Evolutionary conservation across 75 land plant genomes (phyloP), one percentile per base, ranked within the genome.

Genomic region (Larix kaempferi): DNA sequence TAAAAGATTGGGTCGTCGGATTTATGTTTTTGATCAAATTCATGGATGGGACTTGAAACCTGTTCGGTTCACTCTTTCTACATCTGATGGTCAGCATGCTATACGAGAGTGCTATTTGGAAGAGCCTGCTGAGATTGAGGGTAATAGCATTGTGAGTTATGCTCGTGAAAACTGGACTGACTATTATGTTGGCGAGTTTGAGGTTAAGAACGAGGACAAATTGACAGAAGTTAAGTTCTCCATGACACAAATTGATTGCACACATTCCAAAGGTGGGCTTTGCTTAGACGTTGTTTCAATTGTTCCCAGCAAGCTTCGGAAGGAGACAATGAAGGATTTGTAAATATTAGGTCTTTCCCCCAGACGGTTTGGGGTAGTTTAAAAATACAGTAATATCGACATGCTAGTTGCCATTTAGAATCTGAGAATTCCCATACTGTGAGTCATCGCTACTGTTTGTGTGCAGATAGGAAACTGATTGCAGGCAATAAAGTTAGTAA

Each of bases 1-100:
- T n/a, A 89, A 77, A 59, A 80, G 91, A 77, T 86, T 88, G 25
- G 90, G 92, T 13, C 85, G 94, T 14, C 89, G 94, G 6, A 73
- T 89, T 33, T 84, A 80, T 55, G 84, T 66, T 52, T 84, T 78
- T 74, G 91, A 89, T 14, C 88, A 88, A 29, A 80, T 84, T 22
- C 93, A 91, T 80, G 94, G 93, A 12, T 92, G 93, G 94, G 88
- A 84, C 76, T 76, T 84, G 80, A 90, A 90, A 74, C 94, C 94
- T 35, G 94, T 90, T 23, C 71, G 78, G 12, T 92, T 92, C 76
- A 80, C 78, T 73, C 73, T 92, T 12, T 82, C 93, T 41, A 90
- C 94, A 49, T 86, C 92, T 16, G 93, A 92, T 83, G 89, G 94
- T 25, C 92, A 88, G 71, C 78, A 84, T 57, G 86, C 83, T 66